phyloP scores from a whole-genome alignment of 2,329 filamentous ascomycete genomes.

The Reticulascus tulasneorum region DNA sequence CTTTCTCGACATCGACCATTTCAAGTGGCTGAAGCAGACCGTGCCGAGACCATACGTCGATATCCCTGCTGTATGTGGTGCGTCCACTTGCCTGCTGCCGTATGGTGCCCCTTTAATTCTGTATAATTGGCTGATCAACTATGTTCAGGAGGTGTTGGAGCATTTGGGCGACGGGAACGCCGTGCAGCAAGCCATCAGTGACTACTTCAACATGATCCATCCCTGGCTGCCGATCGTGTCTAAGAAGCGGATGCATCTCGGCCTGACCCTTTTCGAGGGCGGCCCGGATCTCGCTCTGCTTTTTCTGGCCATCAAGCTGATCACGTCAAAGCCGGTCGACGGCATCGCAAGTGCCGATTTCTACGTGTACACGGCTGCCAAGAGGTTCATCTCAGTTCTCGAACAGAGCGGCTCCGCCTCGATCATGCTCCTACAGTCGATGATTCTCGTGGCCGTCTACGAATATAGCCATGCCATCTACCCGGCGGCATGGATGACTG shows the following conservation, averaged over 20 bases:
- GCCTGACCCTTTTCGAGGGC: slow-evolving; percentile 36
- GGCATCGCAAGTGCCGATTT: slow-evolving; percentile 29
- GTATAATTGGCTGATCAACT: not conserved
- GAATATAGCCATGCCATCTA: slow-evolving; percentile 47
- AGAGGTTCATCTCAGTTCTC: slow-evolving; percentile 35
- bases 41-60: slow-evolving; percentile 33
- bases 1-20: slow-evolving; percentile 39
- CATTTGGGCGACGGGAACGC: slow-evolving; percentile 31
- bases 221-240: slow-evolving; percentile 45
- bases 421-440: slow-evolving; percentile 40
- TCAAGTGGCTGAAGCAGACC: slow-evolving; percentile 29
- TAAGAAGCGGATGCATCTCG: slow-evolving; percentile 38
- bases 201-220: slow-evolving; percentile 42
- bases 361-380: slow-evolving; percentile 37
- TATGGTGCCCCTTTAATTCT: too few species aligned
- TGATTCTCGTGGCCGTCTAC: slow-evolving; percentile 41
- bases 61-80: slow-evolving; percentile 30
- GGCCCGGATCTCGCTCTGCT: slow-evolving; percentile 42
- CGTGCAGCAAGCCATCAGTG: slow-evolving; percentile 30
- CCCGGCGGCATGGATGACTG: slow-evolving; percentile 44
- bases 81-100: not conserved
- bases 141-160: slow-evolving; percentile 30
- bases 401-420: slow-evolving; percentile 38
- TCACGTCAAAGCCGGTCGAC: slow-evolving; percentile 29
- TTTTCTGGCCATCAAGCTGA: slow-evolving; percentile 45